Percentiles rank a stretch among this genome's conserved stretches.
Evolutionary conservation across 2,329 filamentous ascomycete genomes (phyloP).

Genomic region (Tolypocladium pustulatum): DNA sequence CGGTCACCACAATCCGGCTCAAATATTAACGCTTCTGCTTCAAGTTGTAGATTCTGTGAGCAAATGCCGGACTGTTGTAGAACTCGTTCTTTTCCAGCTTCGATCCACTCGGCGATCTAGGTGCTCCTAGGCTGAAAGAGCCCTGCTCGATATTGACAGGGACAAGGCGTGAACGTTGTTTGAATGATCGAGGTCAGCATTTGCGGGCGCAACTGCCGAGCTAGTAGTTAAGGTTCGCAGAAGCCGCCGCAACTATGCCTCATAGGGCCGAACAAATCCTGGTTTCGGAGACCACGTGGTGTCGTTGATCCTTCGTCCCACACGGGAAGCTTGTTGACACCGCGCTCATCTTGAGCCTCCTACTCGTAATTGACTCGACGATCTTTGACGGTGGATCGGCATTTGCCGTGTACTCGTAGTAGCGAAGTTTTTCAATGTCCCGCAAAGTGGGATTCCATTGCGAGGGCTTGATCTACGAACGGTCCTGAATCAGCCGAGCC

Average conservation of each 20-base stretch:
- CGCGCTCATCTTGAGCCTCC: background rate
- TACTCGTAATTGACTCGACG: background rate
- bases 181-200: background rate
- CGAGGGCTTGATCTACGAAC: background rate
- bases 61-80: too few species aligned
- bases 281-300: background rate
- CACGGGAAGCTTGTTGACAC: background rate
- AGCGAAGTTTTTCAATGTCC: background rate
- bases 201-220: background rate
- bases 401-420: background rate
- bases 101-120: background rate
- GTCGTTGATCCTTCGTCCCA: background rate
- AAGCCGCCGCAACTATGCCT: background rate
- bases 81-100: background rate
- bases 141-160: background rate
- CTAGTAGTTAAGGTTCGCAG: background rate
- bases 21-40: background rate
- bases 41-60: background rate
- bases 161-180: background rate
- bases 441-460: background rate
- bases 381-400: background rate
- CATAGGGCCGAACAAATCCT: background rate
- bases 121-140: background rate
- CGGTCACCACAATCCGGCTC: background rate
- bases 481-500: too few species aligned